Evolutionary conservation across 2,329 filamentous ascomycete species (phyloP), one percentile per base, ranked within the genome.

Genomic region (Colletotrichum costaricense): DNA sequence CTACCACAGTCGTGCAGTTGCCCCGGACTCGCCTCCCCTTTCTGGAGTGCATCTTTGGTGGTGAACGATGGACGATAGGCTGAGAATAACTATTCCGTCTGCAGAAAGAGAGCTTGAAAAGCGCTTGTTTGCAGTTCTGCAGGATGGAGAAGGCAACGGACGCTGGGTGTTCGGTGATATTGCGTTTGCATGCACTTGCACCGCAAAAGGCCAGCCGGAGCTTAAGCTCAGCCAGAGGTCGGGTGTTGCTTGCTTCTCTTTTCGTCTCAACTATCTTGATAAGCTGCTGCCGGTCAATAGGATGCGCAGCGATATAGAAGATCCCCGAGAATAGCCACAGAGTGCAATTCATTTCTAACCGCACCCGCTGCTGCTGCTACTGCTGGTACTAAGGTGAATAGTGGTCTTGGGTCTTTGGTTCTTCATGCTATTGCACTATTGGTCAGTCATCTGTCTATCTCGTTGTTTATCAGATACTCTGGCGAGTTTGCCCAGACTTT

Each of bases 1-100:
- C 66, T 72, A 64, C 69, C 66, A 54, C 66, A 72, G 69, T 72
- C 42, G 69, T 56, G 54, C 38, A 14, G 42, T 30, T 69, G 54
- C 24, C 35, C 66, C 66, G 54, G 42, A 42, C 35, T 42, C 35
- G 57, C 70, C 65, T 69, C 52, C 69, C 58, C 54, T 38, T 58
- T 63, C 63, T 28, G 65, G 58, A 54, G 16, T 19, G 42, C 42
- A n/a, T 49, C 42, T 30, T 26, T 12, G 26, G 38, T 5, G 28
- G 12, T 26, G 5, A 16, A 33, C 35, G 24, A 9, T 5, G 33
- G 24, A 55, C 52, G 52, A 24, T 55, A 14, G 35, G 24, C 19
- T 26, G 38, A 19, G 38, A 3, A 42, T 3, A 19, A 7, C 38
- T 19, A 3, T 19, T 6, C 38, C 38, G 14, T 19, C 38, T 42